Evolutionary conservation across 495 filamentous ascomycete genomes (phyloP), one percentile per base, ranked within the genome.

Genomic region (Tuber aestivum): DNA sequence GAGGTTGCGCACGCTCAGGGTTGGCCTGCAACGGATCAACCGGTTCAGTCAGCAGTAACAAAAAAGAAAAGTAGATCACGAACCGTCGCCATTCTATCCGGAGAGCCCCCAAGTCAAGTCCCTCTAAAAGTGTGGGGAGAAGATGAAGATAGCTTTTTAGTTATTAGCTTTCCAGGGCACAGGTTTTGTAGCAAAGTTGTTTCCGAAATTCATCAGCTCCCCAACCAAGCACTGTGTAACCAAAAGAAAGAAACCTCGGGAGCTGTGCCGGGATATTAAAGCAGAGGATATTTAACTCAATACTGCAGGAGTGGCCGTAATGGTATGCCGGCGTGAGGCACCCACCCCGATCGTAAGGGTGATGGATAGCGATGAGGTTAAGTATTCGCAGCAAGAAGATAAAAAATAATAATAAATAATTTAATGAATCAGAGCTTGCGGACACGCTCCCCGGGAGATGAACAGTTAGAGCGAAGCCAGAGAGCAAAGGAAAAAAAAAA

Each of bases 81-180:
- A 79, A 79, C 78, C 70, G 78, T 79, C 72, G 76, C 42, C 78
- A 79, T 79, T 72, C 78, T 79, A 68, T 70, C 75, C 23, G n/a
- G 35, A 38, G 21, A 61, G 61, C 65, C 18, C 41, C 41, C 65
- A 65, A 35, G 14, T 35, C 65, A 65, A 35, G 14, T 35, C 56
- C 56, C 56, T 21, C 56, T 35, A 65, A 65, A 32, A 35, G 56
- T 65, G 27, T 35, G 56, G 27, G 32, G 56, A 65, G 35, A 32
- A 65, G 56, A 35, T 65, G 27, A 8, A 27, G 56, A 65, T 65
- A 35, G 14, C 16, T 65, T 35, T 27, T 35, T 27, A 65, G 27
- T 18, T 65, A 23, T 7, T 16, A 65, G 56, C 27, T 65, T 35
- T 32, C 56, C 27, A 35, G 56, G 27, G 35, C 56, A 27, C 56